Percentiles rank a stretch among this genome's conserved stretches.
Evolutionary conservation across 2,329 filamentous ascomycete species (phyloP).

Genomic region (Colletotrichum sp.): DNA sequence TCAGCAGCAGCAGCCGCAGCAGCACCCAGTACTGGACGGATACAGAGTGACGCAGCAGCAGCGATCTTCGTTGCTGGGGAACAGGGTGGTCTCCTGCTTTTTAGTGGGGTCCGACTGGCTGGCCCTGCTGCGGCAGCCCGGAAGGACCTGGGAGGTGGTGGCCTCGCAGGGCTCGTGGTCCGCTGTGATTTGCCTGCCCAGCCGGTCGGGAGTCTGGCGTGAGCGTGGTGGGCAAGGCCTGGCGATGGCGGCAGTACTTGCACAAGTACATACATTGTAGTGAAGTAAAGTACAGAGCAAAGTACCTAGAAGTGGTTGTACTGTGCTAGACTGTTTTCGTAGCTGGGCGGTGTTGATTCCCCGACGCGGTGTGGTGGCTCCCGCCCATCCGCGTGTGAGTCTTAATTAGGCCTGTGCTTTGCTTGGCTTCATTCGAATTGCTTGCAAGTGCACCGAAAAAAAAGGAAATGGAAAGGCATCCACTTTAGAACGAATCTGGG

Average conservation of each 20-base stretch:
- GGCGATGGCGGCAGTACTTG: not conserved
- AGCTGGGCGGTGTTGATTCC: not conserved
- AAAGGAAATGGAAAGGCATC: not conserved
- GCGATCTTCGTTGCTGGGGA: conserved; percentile 23
- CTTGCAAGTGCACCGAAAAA: not conserved
- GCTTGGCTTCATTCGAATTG: not conserved
- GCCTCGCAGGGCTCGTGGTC: not conserved
- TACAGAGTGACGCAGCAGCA: conserved; percentile 12
- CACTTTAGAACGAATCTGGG: not conserved
- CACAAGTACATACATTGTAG: not conserved
- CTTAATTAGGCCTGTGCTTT: not conserved
- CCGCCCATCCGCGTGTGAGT: not conserved
- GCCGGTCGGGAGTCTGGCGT: not conserved
- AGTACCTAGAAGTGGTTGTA: no score
- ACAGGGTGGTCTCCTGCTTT: conserved; percentile 10
- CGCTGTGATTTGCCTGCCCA: conserved; percentile 1
- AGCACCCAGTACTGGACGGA: not conserved
- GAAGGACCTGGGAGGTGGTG: not conserved
- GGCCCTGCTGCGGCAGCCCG: not conserved
- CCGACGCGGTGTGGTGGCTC: not conserved
- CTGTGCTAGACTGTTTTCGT: not conserved
- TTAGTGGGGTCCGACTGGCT: not conserved
- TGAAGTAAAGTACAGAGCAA: no score
- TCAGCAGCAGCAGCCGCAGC: not conserved
- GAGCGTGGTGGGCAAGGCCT: not conserved